Conservation (phyloP, 1,284 basidiomycete genomes). For the Jaminaea rosea region DNA sequence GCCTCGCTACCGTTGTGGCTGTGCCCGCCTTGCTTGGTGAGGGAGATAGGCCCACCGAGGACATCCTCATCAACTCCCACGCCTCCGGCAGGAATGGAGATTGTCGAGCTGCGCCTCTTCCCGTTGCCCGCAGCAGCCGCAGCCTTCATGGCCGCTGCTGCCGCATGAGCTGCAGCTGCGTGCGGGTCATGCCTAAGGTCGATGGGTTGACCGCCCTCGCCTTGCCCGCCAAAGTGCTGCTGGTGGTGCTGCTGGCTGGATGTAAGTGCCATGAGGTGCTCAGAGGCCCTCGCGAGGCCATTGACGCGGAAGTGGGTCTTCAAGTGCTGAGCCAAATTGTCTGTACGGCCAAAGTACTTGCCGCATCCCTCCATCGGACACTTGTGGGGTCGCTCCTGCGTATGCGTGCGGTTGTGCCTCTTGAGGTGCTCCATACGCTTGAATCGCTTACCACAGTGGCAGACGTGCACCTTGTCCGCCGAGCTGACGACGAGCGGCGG, state of each 20-base stretch:
- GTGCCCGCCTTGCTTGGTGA: slow-evolving; percentile 10
- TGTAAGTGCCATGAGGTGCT: slow-evolving; percentile 6
- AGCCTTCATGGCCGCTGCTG: slow-evolving; percentile 21
- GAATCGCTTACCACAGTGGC: slow-evolving; percentile 45
- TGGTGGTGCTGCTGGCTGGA: slow-evolving; percentile 2
- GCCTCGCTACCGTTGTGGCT: neutral
- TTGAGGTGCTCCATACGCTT: slow-evolving; percentile 46
- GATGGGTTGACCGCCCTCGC: slow-evolving; percentile 3
- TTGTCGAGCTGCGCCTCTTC: neutral
- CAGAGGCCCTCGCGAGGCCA: neutral
- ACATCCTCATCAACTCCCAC: slow-evolving; percentile 9
- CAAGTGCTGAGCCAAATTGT: slow-evolving; percentile 45
- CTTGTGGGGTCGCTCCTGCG: slow-evolving; percentile 41
- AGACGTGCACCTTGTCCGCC: slow-evolving; percentile 44
- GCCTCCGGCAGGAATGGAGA: neutral
- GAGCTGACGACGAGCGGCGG: slow-evolving; percentile 44
- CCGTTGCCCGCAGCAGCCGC: slow-evolving; percentile 18
- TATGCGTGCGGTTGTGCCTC: slow-evolving; percentile 45
- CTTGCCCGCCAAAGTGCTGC: slow-evolving; percentile 1
- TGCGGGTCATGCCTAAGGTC: slow-evolving; percentile 36
- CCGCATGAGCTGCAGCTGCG: slow-evolving; percentile 23
- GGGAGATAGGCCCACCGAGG: slow-evolving; percentile 21
- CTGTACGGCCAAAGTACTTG: slow-evolving; percentile 43
- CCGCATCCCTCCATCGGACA: slow-evolving; percentile 43
- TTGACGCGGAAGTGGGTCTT: slow-evolving; percentile 41